Conservation (phyloP, 2,329 filamentous ascomycete genomes). For the Daldinia sp. region DNA sequence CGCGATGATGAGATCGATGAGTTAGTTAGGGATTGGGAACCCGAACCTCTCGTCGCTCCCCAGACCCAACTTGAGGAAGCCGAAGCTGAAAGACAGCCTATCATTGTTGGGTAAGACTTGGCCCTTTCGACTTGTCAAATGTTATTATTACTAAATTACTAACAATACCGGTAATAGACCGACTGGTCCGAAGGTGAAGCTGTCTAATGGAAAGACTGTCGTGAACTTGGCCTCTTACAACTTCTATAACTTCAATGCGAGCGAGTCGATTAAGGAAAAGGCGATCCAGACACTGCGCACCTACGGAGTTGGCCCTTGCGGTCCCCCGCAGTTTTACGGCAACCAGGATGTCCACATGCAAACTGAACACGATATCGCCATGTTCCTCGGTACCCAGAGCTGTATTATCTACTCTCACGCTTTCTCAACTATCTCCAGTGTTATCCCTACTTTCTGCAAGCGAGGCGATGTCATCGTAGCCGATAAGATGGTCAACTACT, state of each 20-base stretch:
- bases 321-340: slow-evolving; percentile 97
- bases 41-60: slow-evolving; percentile 86
- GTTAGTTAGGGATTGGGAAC: slow-evolving; percentile 94
- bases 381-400: slow-evolving; percentile 85
- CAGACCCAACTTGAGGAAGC: slow-evolving; percentile 80
- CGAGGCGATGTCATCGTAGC: slow-evolving; percentile 97
- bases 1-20: slow-evolving; percentile 98
- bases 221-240: slow-evolving; percentile 96
- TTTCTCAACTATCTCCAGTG: slow-evolving; percentile 96
- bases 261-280: slow-evolving; percentile 93
- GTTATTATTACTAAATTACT: slow-evolving; percentile 31
- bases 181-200: slow-evolving; percentile 89
- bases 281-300: slow-evolving; percentile 93
- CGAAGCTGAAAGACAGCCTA: slow-evolving; percentile 85
- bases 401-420: slow-evolving; percentile 97
- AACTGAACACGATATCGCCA: slow-evolving; percentile 91
- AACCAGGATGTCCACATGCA: slow-evolving; percentile 99
- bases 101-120: slow-evolving; percentile 82
- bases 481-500: slow-evolving; percentile 92
- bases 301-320: slow-evolving; percentile 96
- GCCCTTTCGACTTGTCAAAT: neutral
- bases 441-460: slow-evolving; percentile 97
- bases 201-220: slow-evolving; percentile 89
- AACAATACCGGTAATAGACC: slow-evolving; percentile 65
- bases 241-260: slow-evolving; percentile 96